phyloP scores from a whole-genome alignment of 306 rosid species.

The Carpinus fangiana region DNA sequence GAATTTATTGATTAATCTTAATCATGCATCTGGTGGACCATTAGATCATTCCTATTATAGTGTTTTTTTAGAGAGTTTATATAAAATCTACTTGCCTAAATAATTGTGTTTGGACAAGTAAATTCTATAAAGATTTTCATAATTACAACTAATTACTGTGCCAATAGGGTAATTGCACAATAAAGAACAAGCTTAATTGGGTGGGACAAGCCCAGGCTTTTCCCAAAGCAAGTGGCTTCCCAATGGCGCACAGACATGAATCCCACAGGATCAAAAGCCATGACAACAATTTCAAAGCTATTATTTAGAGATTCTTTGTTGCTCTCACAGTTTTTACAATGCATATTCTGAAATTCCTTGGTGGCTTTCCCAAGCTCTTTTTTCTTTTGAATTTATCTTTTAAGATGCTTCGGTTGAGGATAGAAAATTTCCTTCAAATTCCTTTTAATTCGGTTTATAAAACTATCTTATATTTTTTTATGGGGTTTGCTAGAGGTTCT shows the following conservation, averaged over 20 bases:
- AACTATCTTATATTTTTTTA: too few relatives aligned
- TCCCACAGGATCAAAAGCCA: neutral
- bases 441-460: too few relatives aligned
- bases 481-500: too few relatives aligned
- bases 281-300: neutral
- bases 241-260: neutral
- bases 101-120: too few relatives aligned
- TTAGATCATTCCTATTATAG: slow-evolving; percentile 13
- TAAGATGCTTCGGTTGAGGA: too few relatives aligned
- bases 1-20: slow-evolving; percentile 4
- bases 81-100: too few relatives aligned
- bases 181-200: slow-evolving; percentile 19
- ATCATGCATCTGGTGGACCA: slow-evolving; percentile 11
- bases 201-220: slow-evolving; percentile 51
- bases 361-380: neutral
- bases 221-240: slow-evolving; percentile 30
- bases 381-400: neutral
- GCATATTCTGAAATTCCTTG: neutral
- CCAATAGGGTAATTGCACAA: neutral
- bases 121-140: too few relatives aligned
- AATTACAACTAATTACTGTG: too few relatives aligned
- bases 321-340: neutral
- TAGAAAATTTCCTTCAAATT: too few relatives aligned
- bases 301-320: neutral
- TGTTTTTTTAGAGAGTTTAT: too few relatives aligned